phyloP scores from a whole-genome alignment of 192 early-diverging fungal species.

The Funneliformis geosporum region DNA sequence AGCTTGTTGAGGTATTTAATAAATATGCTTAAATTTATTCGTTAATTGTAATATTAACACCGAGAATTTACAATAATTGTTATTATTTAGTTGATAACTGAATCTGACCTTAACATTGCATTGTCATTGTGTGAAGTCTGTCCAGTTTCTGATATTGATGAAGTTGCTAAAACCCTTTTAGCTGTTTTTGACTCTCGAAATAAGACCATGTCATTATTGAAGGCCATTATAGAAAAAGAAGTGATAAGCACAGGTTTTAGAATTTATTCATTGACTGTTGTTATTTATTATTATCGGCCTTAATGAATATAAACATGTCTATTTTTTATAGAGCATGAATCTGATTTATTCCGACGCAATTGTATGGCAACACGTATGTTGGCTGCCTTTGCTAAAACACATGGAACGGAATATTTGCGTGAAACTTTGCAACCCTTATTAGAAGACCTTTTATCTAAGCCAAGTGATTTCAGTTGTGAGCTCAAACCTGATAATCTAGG shows the following conservation, averaged over 20 bases:
- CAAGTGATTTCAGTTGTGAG: slow-evolving; percentile 82
- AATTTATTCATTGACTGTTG: not conserved
- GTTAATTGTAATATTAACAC: not conserved
- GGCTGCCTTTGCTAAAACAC: slow-evolving; percentile 77
- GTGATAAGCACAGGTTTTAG: slow-evolving; percentile 77
- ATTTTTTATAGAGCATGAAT: slow-evolving; percentile 46
- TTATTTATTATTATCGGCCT: not conserved
- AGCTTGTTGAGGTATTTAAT: slow-evolving; percentile 66
- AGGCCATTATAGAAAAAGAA: slow-evolving; percentile 81
- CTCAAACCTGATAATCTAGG: slow-evolving; percentile 79
- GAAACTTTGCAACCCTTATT: slow-evolving; percentile 80
- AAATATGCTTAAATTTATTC: not conserved
- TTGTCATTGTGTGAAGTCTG: slow-evolving; percentile 84
- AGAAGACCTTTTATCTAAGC: slow-evolving; percentile 62
- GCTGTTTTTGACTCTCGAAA: slow-evolving; percentile 79
- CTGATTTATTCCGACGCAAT: slow-evolving; percentile 90
- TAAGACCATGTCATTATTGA: slow-evolving; percentile 71
- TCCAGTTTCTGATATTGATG: slow-evolving; percentile 85
- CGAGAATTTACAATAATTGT: not conserved
- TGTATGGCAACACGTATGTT: slow-evolving; percentile 88
- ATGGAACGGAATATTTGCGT: slow-evolving; percentile 81
- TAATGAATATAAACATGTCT: not conserved
- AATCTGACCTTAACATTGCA: slow-evolving; percentile 73
- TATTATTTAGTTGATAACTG: slow-evolving; percentile 54
- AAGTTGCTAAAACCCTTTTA: slow-evolving; percentile 76